These are phyloP conservation scores for Globisporangium orthogonon DNA, from an alignment of 352 stramenopile species.

Conservation along the genomic window DNA sequence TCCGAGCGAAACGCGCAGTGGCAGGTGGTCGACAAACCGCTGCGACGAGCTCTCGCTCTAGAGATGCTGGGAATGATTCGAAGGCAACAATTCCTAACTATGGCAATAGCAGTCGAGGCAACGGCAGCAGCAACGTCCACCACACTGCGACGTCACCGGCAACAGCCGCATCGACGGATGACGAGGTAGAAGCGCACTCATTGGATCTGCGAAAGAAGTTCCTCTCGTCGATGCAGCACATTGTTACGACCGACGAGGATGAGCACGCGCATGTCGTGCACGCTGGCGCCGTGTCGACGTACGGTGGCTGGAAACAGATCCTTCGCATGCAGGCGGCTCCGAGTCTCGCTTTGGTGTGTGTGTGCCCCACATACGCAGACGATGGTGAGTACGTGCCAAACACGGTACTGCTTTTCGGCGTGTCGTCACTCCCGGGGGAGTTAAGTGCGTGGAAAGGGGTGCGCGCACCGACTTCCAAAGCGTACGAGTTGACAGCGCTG, in stretches of 20 bases:
- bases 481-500: conserved; percentile 45
- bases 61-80: neutral
- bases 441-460: conserved; percentile 63
- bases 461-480: conserved; percentile 19
- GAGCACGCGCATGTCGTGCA: conserved; percentile 34
- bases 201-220: conserved; percentile 29
- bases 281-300: conserved; percentile 62
- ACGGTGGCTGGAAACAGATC: conserved; percentile 61
- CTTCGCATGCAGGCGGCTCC: conserved; percentile 26
- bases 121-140: neutral
- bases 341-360: conserved; percentile 40
- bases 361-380: conserved; percentile 68
- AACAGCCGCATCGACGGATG: neutral
- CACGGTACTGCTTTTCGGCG: conserved; percentile 62
- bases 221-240: conserved; percentile 17
- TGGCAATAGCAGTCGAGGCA: neutral
- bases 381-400: conserved; percentile 71
- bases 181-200: conserved; percentile 21
- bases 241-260: conserved; percentile 22
- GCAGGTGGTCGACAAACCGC: neutral
- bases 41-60: neutral
- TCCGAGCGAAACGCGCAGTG: conserved; percentile 28
- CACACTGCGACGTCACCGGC: neutral
- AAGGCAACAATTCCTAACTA: neutral
- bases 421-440: conserved; percentile 36